phyloP scores from a whole-genome alignment of 441 rosid species.

The Populus hybrid region DNA sequence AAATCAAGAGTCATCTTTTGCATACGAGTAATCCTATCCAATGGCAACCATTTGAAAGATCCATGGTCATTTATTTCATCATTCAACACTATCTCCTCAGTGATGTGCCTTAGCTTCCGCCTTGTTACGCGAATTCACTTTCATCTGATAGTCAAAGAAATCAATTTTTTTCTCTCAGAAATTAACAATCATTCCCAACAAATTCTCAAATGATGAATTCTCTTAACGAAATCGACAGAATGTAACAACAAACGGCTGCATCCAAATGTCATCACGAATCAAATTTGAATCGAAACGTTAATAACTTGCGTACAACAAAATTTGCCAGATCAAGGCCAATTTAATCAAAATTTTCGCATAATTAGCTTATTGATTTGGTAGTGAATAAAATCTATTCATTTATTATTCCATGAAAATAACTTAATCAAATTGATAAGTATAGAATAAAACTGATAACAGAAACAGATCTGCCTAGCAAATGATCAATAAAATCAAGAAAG shows the following conservation, averaged over 20 bases:
- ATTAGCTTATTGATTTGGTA: not conserved
- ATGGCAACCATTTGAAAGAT: not conserved
- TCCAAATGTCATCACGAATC: not conserved
- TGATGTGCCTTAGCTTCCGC: slow-evolving; percentile 26
- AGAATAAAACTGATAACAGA: not conserved
- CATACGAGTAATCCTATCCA: not conserved
- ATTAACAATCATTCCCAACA: not conserved
- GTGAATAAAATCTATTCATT: not conserved
- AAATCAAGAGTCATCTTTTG: not conserved
- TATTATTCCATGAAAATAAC: not conserved
- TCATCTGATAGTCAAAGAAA: slow-evolving; percentile 25
- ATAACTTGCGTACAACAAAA: not conserved
- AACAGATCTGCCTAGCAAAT: not conserved
- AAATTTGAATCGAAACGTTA: not conserved
- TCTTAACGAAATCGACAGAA: not conserved
- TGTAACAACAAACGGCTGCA: not conserved
- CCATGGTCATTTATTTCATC: slow-evolving; percentile 1
- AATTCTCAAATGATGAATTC: not conserved
- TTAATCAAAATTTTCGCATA: too few relatives aligned
- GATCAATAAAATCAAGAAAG: not conserved
- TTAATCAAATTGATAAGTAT: not conserved
- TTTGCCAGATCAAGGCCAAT: not conserved
- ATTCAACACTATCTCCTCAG: slow-evolving; percentile 3
- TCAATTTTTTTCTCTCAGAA: not conserved
- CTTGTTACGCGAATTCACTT: slow-evolving; percentile 24